Percentiles rank a stretch among this genome's conserved stretches.
Conservation (phyloP, 768 basidiomycete species). For the Amyloporia xantha region DNA sequence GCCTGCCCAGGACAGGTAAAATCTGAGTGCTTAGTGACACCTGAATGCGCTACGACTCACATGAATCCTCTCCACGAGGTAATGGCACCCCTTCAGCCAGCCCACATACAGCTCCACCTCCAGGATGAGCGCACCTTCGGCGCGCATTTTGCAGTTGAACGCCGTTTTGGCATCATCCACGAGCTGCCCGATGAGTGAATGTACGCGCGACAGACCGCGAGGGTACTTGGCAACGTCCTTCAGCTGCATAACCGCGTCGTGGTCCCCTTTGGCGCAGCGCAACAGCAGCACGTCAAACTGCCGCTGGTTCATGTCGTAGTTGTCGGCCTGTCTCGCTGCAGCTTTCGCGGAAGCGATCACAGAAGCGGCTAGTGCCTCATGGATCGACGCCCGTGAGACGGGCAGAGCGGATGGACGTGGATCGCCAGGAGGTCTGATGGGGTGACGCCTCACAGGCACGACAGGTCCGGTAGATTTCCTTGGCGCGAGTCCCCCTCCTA, state of each 20-base stretch:
- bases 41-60: neutral
- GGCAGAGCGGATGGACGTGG: neutral
- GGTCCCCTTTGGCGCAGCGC: neutral
- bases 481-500: too few species aligned
- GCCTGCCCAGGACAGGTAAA: neutral
- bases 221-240: neutral
- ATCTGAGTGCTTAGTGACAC: neutral
- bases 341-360: neutral
- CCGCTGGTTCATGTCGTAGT: neutral
- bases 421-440: neutral
- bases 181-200: neutral
- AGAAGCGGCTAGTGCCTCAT: neutral
- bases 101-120: neutral
- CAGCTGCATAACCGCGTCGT: neutral
- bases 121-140: neutral
- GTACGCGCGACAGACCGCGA: neutral
- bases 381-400: neutral
- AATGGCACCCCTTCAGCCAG: neutral
- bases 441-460: too few species aligned
- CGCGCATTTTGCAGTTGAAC: neutral
- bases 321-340: neutral
- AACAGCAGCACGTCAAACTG: neutral
- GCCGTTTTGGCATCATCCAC: neutral
- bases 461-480: too few species aligned
- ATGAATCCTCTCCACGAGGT: neutral